Base-by-base conservation (phyloP, 106 monocot genomes). In the Dendrobium huoshanense region DNA sequence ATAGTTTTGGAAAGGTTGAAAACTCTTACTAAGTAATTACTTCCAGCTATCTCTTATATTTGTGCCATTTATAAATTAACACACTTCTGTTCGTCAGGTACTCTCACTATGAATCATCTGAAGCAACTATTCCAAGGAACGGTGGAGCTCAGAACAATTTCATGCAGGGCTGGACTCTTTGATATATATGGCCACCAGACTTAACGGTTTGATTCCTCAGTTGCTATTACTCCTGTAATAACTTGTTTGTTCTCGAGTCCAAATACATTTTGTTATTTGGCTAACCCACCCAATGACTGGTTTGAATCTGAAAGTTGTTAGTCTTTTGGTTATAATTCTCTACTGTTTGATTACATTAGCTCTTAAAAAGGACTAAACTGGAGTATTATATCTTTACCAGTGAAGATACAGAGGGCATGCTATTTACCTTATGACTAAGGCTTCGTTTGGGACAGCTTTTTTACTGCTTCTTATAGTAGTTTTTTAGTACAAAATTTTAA, bases 141-240 rank as follows among this genome's bases (percentile, higher is more conserved):
- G 43, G 7, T 20, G 43, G n/a, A 44, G 74, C 42, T 15, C 43
- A 17, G 74, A 44, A 44, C 43, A 74, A 74, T 43, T 74, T 42
- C 74, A 43, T 44, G 74, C 43, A n/a, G 43, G 74, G 74, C 4
- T 74, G 74, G 74, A n/a, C 74, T 74, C 74, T 74, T 22, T 74
- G 74, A 74, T 17, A n/a, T 40, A 8, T 65, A 25, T 65, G n/a
- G n/a, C 15, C 22, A 27, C 64, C 22, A 65, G 64, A 65, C 64
- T 65, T 51, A 27, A 45, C 25, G 6, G 25, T 64, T 22, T 70
- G 29, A 70, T 11, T 29, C 31, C 29, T 70, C 16, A 70, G 29
- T 37, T 33, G 70, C 70, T 29, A 37, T 70, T 37, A 24, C n/a
- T 64, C 9, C 5, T 64, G 22, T 51, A 51, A 2, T 64, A 27